Evolutionary conservation across 163 green algal genomes (phyloP).

Genomic region (Chloroidium sp.): DNA sequence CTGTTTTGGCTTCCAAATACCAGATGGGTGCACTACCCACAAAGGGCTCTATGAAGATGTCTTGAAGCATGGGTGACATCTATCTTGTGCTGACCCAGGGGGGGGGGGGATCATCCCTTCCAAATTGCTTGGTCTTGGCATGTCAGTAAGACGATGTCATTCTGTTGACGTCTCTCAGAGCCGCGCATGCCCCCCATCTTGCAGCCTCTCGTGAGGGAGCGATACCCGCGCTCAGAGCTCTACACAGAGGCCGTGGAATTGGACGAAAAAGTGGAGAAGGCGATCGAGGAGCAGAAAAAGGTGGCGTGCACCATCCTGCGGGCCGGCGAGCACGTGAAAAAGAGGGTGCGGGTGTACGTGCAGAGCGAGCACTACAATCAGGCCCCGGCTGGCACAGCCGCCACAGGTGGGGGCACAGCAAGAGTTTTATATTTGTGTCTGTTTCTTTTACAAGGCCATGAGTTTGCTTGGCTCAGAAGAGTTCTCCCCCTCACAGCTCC

Average conservation of each 20-base stretch:
- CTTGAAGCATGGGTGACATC: too few relatives aligned
- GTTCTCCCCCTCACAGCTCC: not conserved
- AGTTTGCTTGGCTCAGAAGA: not conserved
- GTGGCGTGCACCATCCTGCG: slow-evolving; percentile 1
- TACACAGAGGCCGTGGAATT: slow-evolving; percentile 7
- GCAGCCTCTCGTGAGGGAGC: not conserved
- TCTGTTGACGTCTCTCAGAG: too few relatives aligned
- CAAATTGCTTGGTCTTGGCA: too few relatives aligned
- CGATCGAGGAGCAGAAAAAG: slow-evolving; percentile 3
- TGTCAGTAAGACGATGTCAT: too few relatives aligned
- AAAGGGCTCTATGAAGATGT: too few relatives aligned
- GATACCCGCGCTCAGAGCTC: slow-evolving; percentile 14
- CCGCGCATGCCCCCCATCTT: too few relatives aligned
- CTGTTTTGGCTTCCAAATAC: too few relatives aligned
- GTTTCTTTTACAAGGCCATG: too few relatives aligned
- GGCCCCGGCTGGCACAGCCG: not conserved
- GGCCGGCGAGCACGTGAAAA: not conserved
- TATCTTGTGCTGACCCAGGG: too few relatives aligned
- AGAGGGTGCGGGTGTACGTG: slow-evolving; percentile 21
- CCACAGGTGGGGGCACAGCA: not conserved
- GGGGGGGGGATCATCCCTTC: too few relatives aligned
- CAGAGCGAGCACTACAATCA: slow-evolving; percentile 9
- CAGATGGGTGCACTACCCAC: too few relatives aligned
- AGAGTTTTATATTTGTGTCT: too few relatives aligned
- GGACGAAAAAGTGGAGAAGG: slow-evolving; percentile 12